These are phyloP conservation scores for Cystoderma amianthinum DNA, from an alignment of 768 basidiomycete genomes.

Conservation along the genomic window DNA sequence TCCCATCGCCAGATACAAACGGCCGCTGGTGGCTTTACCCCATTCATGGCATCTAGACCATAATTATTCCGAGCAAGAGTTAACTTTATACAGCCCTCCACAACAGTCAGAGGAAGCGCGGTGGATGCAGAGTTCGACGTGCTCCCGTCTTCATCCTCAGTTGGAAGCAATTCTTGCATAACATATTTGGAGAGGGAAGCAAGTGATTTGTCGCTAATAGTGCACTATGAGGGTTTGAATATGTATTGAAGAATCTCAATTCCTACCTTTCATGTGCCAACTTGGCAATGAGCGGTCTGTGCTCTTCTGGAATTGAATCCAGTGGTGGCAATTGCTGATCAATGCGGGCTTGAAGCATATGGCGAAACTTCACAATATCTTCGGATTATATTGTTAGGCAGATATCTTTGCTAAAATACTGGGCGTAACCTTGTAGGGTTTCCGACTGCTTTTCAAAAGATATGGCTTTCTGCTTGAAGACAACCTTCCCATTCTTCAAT, in stretches of 20 bases:
- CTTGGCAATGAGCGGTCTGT: slow-evolving; percentile 74
- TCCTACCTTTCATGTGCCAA: slow-evolving; percentile 81
- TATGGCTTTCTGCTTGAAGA: slow-evolving; percentile 68
- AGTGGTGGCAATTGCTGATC: slow-evolving; percentile 43
- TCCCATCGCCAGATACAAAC: slow-evolving; percentile 87
- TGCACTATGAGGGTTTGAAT: slow-evolving; percentile 5
- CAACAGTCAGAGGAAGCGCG: slow-evolving; percentile 38
- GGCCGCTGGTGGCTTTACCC: slow-evolving; percentile 51
- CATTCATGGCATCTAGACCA: slow-evolving; percentile 52
- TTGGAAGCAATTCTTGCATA: slow-evolving; percentile 60
- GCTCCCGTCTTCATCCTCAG: slow-evolving; percentile 44
- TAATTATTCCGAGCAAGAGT: slow-evolving; percentile 73
- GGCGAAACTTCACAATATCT: slow-evolving; percentile 77
- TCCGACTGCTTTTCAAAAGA: slow-evolving; percentile 77
- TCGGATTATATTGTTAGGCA: too few species aligned
- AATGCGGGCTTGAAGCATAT: slow-evolving; percentile 56
- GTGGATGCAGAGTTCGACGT: slow-evolving; percentile 25
- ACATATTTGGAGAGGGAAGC: slow-evolving; percentile 60
- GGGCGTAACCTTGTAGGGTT: slow-evolving; percentile 62
- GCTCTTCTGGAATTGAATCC: slow-evolving; percentile 53
- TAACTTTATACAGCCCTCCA: slow-evolving; percentile 62
- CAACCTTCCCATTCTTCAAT: slow-evolving; percentile 69
- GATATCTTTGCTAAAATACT: too few species aligned
- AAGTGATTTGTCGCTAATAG: slow-evolving; percentile 64
- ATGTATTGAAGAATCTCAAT: slow-evolving; percentile 3